Evolutionary conservation across 2,329 filamentous ascomycete genomes (phyloP), one percentile per base, ranked within the genome.

Genomic region (Chrysosporium keratinophilum): DNA sequence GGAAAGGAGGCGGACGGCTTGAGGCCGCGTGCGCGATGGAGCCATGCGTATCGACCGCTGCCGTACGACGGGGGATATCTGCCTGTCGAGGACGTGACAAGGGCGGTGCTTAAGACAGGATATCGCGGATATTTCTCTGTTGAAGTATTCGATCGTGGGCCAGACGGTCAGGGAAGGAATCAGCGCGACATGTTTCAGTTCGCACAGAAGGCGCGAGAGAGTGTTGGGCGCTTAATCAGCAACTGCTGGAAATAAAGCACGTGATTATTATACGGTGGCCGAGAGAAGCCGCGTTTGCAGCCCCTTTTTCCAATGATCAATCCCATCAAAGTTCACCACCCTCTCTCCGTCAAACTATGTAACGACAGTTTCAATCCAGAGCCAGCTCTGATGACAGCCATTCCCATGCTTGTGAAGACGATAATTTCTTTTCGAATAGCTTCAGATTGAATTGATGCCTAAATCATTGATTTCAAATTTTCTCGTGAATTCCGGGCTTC

Each of bases 1-100:
- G 69, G 73, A 3, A 67, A 77, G 43, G 74, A 79, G 34, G 70
- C 77, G 20, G 67, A 71, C 5, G 83, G 81, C 0, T 61, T 83
- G 42, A 68, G 81, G 31, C 81, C 85, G 0, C 72, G 83, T 34
- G 82, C 77, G 0, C 71, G 77, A 33, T 90, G 86, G 86, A 88
- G 84, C 61, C 81, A 85, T 66, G 81, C 83, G 57, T 84, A 79
- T 57, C 71, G 86, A 19, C 84, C 85, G 0, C 66, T 87, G 55
- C 84, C 85, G 0, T 87, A 80, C 59, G 77, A 83, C 54, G 82
- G 82, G 0, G 86, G 85, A 0, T 88, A 87, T 63, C 66, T 90
- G 35, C 85, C 84, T 0, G 77, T 87, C 20, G 73, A 77, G 10
- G 78, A 82, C 46, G 81, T 88, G 52, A 70, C 82, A 1, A 75